These are phyloP conservation scores for Hyaloperonospora arabidopsidis DNA, from an alignment of 352 stramenopile species.

Conservation along the genomic window DNA sequence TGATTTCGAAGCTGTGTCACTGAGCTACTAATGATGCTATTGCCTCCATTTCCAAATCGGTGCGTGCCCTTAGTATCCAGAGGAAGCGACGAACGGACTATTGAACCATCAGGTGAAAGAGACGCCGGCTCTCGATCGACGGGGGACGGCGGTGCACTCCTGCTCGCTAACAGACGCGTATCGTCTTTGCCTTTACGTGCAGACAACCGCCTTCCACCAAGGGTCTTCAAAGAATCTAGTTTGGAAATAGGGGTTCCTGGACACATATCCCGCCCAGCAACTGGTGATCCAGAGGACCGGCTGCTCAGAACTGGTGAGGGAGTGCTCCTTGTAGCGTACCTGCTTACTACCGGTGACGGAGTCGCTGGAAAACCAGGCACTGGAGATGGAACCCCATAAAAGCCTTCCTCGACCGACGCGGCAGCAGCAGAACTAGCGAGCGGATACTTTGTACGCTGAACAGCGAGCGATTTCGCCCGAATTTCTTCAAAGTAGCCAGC, in stretches of 20 bases:
- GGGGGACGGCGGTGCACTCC: conserved; percentile 46
- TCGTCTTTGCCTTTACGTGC: conserved; percentile 18
- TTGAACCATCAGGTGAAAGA: conserved; percentile 27
- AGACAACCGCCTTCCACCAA: conserved; percentile 21
- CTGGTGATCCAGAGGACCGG: conserved; percentile 24
- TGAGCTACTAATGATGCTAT: conserved; percentile 60
- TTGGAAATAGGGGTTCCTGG: conserved; percentile 23
- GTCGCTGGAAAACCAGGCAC: conserved; percentile 17
- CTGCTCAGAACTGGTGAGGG: conserved; percentile 25
- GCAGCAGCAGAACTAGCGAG: conserved; percentile 35
- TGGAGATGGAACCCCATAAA: conserved; percentile 20
- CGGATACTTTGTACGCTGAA: conserved; percentile 63
- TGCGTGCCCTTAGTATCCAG: conserved; percentile 17
- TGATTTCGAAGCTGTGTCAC: conserved; percentile 73
- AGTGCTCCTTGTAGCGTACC: conserved; percentile 27
- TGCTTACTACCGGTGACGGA: conserved; percentile 23
- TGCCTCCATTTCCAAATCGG: conserved; percentile 29
- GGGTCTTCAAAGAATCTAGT: conserved; percentile 28
- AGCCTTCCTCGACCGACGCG: conserved; percentile 16
- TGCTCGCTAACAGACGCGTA: conserved; percentile 29
- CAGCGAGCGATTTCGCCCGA: conserved; percentile 66
- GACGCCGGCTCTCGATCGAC: conserved; percentile 31
- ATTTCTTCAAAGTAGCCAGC: conserved; percentile 84
- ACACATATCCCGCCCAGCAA: conserved; percentile 13
- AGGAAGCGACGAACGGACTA: conserved; percentile 26